Base-by-base conservation (phyloP, 139 green algal genomes). In the Chlamydomonas schloesseri region DNA sequence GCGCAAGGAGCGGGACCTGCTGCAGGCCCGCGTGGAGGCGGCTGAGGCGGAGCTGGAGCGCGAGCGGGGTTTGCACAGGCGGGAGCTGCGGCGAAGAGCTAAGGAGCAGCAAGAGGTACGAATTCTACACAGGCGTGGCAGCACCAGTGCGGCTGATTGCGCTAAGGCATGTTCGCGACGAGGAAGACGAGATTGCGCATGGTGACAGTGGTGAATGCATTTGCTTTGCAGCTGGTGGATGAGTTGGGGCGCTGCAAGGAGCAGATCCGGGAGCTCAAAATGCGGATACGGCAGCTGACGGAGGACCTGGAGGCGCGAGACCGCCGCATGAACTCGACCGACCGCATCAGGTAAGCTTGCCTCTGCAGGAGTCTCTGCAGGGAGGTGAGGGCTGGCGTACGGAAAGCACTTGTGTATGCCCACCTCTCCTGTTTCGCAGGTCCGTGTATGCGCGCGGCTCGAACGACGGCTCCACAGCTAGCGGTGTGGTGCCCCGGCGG, bases 1-100 rank as follows among this genome's bases (percentile, higher is more conserved):
- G 76, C 89, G 88, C 31, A 94, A 96, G 86, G 95, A 98, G 86
- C 83, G 93, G 8, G 94, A 97, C 46, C 42, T 93, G 64, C 86
- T 97, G 73, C 75, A 89, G 37, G 68, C 81, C 0, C 90, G 91
- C 3, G 62, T 91, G 9, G 92, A 97, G 70, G 76, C 80, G 31
- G 76, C 88, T 0, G 92, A 96, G 82, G 92, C 82, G 15, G 91
- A 95, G 73, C 65, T 97, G 72, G 92, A 95, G 83, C 71, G 86
- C 24, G 94, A 97, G 81, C 84, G 94, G 42, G 93, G 87, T 14
- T 29, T 94, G 70, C 93, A 97, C 53, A 88, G 94, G 34, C 85
- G 94, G 0, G 93, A 96, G 83, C 88, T 97, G 79, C 87, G 96
- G 62, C 81, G 89, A 18, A 90, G 88, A 33, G 91, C 83, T 37